Percentiles rank a stretch among this genome's conserved stretches.
phyloP scores from a whole-genome alignment of 805 yeast species.

The Hanseniaspora lindneri region DNA sequence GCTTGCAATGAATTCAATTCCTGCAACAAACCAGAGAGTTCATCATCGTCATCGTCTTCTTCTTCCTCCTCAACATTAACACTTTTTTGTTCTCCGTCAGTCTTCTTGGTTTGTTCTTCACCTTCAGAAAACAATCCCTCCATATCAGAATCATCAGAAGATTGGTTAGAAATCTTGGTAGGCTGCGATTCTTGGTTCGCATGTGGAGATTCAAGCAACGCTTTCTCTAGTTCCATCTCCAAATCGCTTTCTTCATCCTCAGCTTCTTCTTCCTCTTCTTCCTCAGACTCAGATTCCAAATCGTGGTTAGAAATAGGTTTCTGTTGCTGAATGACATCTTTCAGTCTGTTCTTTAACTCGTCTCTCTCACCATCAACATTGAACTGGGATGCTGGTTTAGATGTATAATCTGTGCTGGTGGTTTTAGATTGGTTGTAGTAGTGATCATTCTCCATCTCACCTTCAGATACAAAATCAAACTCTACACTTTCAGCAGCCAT shows the following conservation, averaged over 20 bases:
- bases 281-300: constrained; percentile 6
- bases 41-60: constrained; percentile 32
- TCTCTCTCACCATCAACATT: constrained; percentile 18
- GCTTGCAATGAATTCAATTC: constrained; percentile 8
- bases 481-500: constrained; percentile 71
- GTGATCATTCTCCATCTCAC: constrained; percentile 24
- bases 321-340: constrained; percentile 16
- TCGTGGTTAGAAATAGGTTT: not conserved
- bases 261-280: constrained; percentile 21
- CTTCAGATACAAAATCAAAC: constrained; percentile 61
- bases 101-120: constrained; percentile 26
- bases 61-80: constrained; percentile 26
- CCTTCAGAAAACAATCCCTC: constrained; percentile 24
- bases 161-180: no score
- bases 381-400: constrained; percentile 25
- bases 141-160: constrained; percentile 23
- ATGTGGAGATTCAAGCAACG: constrained; percentile 28
- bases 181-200: constrained; percentile 14
- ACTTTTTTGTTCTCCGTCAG: constrained; percentile 15
- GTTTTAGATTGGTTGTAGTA: not conserved
- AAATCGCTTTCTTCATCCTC: constrained; percentile 22
- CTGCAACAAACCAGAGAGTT: constrained; percentile 19
- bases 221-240: constrained; percentile 21
- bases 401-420: constrained; percentile 16
- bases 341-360: constrained; percentile 23